These are phyloP conservation scores for Claviceps africana DNA, from an alignment of 2,329 filamentous ascomycete species.

Conservation along the genomic window DNA sequence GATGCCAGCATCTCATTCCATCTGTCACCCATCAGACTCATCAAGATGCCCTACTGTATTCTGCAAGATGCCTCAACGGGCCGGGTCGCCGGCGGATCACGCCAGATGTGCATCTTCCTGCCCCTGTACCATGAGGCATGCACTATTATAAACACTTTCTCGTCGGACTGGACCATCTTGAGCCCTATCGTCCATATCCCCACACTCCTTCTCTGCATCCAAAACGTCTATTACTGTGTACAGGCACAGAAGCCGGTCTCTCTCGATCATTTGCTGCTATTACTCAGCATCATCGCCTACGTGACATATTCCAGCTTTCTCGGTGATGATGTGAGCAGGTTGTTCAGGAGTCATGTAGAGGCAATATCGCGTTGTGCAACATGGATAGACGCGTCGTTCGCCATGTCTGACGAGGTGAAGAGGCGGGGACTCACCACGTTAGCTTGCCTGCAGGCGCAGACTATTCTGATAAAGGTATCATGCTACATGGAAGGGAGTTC, in stretches of 20 bases:
- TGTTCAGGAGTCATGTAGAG: constrained; percentile 1
- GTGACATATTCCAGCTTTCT: constrained; percentile 1
- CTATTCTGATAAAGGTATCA: constrained; percentile 2
- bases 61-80: constrained; percentile 1
- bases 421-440: constrained; percentile 1
- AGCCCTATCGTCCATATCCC: neutral
- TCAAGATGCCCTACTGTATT: constrained; percentile 2
- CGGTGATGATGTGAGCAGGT: neutral
- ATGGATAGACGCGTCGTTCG: constrained; percentile 2
- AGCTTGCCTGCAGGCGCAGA: constrained; percentile 2
- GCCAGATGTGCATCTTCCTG: constrained; percentile 1
- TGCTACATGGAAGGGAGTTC: constrained; percentile 4
- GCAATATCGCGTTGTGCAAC: constrained; percentile 1
- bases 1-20: constrained; percentile 1
- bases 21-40: constrained; percentile 4
- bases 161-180: constrained; percentile 1
- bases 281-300: constrained; percentile 1
- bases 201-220: neutral
- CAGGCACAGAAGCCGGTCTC: neutral
- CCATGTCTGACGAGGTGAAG: constrained; percentile 3
- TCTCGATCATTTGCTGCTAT: constrained; percentile 1
- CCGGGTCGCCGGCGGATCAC: neutral
- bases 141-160: neutral
- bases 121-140: constrained; percentile 4
- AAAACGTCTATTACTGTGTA: constrained; percentile 3